Evolutionary conservation across 352 stramenopile species (phyloP), one percentile per base, ranked within the genome.

Genomic region (Globisporangium abappressorium): DNA sequence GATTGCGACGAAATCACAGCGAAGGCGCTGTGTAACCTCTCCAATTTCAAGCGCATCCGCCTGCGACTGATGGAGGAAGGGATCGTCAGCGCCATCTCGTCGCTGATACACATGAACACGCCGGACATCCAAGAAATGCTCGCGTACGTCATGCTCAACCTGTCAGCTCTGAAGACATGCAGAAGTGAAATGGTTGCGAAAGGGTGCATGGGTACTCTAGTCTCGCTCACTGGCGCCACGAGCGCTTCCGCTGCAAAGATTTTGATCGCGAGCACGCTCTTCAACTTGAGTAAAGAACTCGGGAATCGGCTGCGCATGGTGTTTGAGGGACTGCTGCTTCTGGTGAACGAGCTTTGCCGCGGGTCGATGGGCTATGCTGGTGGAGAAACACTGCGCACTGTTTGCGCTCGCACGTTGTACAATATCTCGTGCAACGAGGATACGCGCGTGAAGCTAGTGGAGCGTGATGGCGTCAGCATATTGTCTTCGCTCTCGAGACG

Each of bases 51-150:
- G 68, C 74, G 78, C 2, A 77, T 97, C 28, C 86, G 91, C 0
- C 65, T 91, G 33, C 84, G 91, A 38, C 71, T 97, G 2, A 90
- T 98, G 68, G 90, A 97, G 65, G 91, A 98, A 83, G 92, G 91
- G 5, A 88, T 96, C 34, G 80, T 97, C 2, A 81, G 76, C 28
- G 85, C 88, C 1, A 77, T 97, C 14, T 62, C 77, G 0, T 78
- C 82, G 30, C 65, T 97, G 15, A 77, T 91, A 7, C 85, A 89
- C 26, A 64, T 79, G 5, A 71, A 70, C 57, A 66, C 79, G 3
- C 62, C 79, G 0, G 58, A 76, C 20, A 82, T 90, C 41, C 82
- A 91, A 28, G 75, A 92, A 57, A 62, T 92, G 33, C 62, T 91
- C 8, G 84, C 84, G 0, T 89, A 91, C 53, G 82, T 92, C 58